These are phyloP conservation scores for Globisporangium heterothallicum DNA, from an alignment of 352 stramenopile genomes.

Conservation along the genomic window DNA sequence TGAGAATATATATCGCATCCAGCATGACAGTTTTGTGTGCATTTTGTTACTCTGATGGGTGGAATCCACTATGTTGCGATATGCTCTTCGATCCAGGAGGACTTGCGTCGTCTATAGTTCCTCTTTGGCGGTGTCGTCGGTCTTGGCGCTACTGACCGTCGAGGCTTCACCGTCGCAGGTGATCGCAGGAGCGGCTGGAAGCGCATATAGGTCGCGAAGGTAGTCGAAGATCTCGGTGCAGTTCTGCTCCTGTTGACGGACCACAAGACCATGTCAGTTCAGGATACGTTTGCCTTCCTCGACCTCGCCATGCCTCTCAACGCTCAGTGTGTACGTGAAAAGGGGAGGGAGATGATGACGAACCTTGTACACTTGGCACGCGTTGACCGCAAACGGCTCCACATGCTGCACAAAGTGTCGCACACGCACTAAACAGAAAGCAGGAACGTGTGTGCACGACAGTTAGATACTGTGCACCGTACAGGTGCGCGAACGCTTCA, in stretches of 20 bases:
- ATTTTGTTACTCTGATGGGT: no score
- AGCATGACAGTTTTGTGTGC: no score
- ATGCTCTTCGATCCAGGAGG: no score
- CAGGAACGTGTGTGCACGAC: no score
- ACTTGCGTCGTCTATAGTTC: constrained; percentile 46
- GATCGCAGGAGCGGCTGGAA: constrained; percentile 27
- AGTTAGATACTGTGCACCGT: no score
- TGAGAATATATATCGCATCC: no score
- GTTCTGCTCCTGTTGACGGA: constrained; percentile 33
- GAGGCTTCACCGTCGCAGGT: constrained; percentile 22
- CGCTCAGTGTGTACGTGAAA: neutral
- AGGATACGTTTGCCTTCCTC: neutral
- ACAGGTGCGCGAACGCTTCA: no score
- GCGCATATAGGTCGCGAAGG: constrained; percentile 43
- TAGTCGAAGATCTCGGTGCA: constrained; percentile 63
- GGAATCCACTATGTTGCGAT: no score
- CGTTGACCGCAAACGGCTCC: constrained; percentile 53
- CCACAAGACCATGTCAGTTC: neutral
- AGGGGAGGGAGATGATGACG: constrained; percentile 1
- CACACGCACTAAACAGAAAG: constrained; percentile 27
- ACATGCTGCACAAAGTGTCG: constrained; percentile 60
- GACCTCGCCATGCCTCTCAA: no score
- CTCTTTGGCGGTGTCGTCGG: constrained; percentile 29
- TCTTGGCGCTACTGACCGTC: constrained; percentile 12
- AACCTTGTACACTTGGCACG: constrained; percentile 48